Evolutionary conservation across 192 early-diverging fungal genomes (phyloP), one percentile per base, ranked within the genome.

Genomic region (Diversispora epigaea): DNA sequence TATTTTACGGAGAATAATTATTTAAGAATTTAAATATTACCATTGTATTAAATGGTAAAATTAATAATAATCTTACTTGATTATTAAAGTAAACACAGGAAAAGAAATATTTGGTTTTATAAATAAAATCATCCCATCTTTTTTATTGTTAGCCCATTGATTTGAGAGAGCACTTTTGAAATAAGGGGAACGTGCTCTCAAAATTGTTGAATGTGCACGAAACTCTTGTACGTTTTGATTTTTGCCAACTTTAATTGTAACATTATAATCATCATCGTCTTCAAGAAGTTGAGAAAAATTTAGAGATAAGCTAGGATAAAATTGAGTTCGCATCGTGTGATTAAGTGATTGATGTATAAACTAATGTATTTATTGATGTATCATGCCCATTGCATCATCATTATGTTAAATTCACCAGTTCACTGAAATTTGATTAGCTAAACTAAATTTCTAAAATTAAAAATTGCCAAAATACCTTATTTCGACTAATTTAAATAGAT

Each of bases 81-180:
- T n/a, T n/a, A n/a, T n/a, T n/a, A n/a, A n/a, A 54, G 47, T 40
- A 65, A 75, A 75, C 17, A 52, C 43, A 43, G 22, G 11, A 32
- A 22, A 25, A 44, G 62, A 65, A 41, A 75, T 65, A 61, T 75
- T 75, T 19, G 73, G 73, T 55, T 75, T 75, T 55, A 41, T 52
- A 44, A 75, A 65, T 14, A 45, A 15, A 55, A 64, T 62, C 15
- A 52, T n/a, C 7, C 47, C 73, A 40, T 75, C 17, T 74, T 75
- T 25, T 64, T 75, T 25, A 43, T 46, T 64, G n/a, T 17, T n/a
- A 17, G 62, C 22, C 62, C 73, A 75, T 7, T 46, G 11, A 43
- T 40, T 8, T 25, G 73, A 75, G 2, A 62, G 47, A 7, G 57
- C 73, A 10, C 22, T 32, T 11, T 39, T 46, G 40, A 75, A 75